Evolutionary conservation across 2,329 filamentous ascomycete genomes (phyloP), one percentile per base, ranked within the genome.

Genomic region (Seiridium cupressi): DNA sequence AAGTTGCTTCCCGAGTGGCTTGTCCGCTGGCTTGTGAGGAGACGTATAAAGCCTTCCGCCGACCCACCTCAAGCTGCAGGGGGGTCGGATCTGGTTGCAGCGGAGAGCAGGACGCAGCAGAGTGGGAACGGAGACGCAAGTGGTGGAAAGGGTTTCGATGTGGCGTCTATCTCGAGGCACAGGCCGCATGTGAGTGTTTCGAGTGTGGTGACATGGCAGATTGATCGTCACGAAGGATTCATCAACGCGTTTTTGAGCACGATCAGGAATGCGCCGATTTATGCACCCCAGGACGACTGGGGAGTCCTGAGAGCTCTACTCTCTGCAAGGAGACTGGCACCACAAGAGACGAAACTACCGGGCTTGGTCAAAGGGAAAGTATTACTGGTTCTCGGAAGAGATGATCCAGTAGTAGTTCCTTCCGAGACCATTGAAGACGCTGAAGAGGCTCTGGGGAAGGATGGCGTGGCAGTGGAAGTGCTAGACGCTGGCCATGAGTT

Each of bases 401-500:
- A 80, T 49, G 91, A 95, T 72, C 77, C 83, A 0, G 84, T 93
- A 31, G 84, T 93, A 47, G 74, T 87, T n/a, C 80, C 80, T 59
- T 80, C 86, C 6, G 89, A 93, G 74, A 74, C 88, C 32, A 74
- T 84, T 1, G 80, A 84, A 49, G 90, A 93, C 72, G 85, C 84
- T 2, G 78, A 74, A 8, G 74, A 75, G 9, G 81, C 82, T 11
- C 72, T 92, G 31, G 86, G 87, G 3, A 73, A 77, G 32, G 85
- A 88, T 5, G 78, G 71, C 59, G 80, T 89, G 3, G 78, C 84
- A 60, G 80, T 88, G 55, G 76, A 80, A 47, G 74, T 84, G 32
- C 68, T 91, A 13, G 79, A 84, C 32, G 88, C 84, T 4, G 89
- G 89, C 0, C 90, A 93, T 70, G 89, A 92, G 68, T 77, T 92